Conservation (phyloP, 2,329 filamentous ascomycete genomes). For the Botrytis fabae region DNA sequence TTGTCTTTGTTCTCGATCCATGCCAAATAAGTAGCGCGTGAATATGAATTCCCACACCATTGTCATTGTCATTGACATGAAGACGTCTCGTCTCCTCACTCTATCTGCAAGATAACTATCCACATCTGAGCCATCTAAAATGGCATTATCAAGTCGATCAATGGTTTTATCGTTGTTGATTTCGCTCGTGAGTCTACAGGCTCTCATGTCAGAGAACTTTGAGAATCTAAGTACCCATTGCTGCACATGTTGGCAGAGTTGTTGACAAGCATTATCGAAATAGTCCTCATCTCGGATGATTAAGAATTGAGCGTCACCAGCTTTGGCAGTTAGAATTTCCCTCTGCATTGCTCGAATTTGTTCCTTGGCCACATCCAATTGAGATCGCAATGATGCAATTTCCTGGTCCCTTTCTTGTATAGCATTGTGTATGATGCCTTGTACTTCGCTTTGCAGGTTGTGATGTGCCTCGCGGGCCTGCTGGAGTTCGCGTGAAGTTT, state of each 20-base stretch:
- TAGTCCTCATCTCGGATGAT: slow-evolving; percentile 85
- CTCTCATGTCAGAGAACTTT: slow-evolving; percentile 91
- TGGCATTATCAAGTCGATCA: slow-evolving; percentile 88
- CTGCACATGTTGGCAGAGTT: slow-evolving; percentile 92
- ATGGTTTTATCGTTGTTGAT: slow-evolving; percentile 91
- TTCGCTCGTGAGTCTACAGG: slow-evolving; percentile 79
- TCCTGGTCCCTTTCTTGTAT: slow-evolving; percentile 83
- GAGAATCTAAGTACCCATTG: slow-evolving; percentile 98
- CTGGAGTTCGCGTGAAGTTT: slow-evolving; percentile 68
- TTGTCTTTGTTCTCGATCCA: slow-evolving; percentile 96
- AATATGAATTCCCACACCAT: slow-evolving; percentile 99
- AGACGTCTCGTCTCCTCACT: slow-evolving; percentile 84
- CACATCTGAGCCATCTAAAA: slow-evolving; percentile 92
- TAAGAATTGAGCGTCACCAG: slow-evolving; percentile 71
- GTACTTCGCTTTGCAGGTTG: slow-evolving; percentile 62
- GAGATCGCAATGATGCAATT: slow-evolving; percentile 72
- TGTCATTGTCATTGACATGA: slow-evolving; percentile 98
- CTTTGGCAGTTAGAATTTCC: slow-evolving; percentile 59
- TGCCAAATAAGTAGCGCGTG: slow-evolving; percentile 95
- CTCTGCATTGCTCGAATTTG: slow-evolving; percentile 58
- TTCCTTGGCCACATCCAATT: slow-evolving; percentile 70
- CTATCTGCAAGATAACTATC: slow-evolving; percentile 86
- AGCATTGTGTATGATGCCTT: slow-evolving; percentile 59
- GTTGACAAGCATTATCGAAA: slow-evolving; percentile 90
- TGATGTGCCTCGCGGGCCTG: slow-evolving; percentile 63